Evolutionary conservation across 768 basidiomycete genomes (phyloP).

Genomic region (Podaxis rugospora): DNA sequence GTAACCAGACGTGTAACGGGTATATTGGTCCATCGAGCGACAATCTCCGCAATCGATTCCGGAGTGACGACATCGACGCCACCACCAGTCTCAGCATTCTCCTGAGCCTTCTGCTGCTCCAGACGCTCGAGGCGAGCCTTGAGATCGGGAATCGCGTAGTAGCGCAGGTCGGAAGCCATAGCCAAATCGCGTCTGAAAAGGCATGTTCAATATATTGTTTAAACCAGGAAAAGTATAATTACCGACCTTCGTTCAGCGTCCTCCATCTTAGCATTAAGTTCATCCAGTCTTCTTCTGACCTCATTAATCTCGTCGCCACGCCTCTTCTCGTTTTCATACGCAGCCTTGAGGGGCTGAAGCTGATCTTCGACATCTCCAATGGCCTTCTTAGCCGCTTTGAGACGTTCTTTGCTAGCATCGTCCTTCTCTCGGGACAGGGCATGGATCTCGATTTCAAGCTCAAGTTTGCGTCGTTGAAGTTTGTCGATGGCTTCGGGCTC

Average conservation of each 20-base stretch:
- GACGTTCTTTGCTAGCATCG: slow-evolving; percentile 77
- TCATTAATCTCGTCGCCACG: slow-evolving; percentile 76
- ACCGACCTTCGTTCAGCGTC: slow-evolving; percentile 84
- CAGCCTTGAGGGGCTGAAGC: slow-evolving; percentile 74
- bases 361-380: slow-evolving; percentile 84
- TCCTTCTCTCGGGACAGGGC: slow-evolving; percentile 94
- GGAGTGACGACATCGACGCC: slow-evolving; percentile 73
- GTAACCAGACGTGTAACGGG: slow-evolving; percentile 84
- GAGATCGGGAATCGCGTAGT: slow-evolving; percentile 89
- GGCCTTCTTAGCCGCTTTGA: slow-evolving; percentile 67
- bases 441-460: slow-evolving; percentile 93
- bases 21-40: slow-evolving; percentile 89
- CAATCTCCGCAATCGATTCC: slow-evolving; percentile 92
- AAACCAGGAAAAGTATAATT: not conserved
- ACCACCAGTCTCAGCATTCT: slow-evolving; percentile 55
- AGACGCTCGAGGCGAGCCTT: slow-evolving; percentile 66
- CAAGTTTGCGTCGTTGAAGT: slow-evolving; percentile 82
- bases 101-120: slow-evolving; percentile 67
- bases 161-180: slow-evolving; percentile 83
- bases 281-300: slow-evolving; percentile 80
- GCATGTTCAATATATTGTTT: slow-evolving; percentile 12
- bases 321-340: slow-evolving; percentile 84
- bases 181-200: slow-evolving; percentile 56
- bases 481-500: slow-evolving; percentile 92
- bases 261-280: slow-evolving; percentile 86